phyloP scores from a whole-genome alignment of 1,284 basidiomycete genomes.

The Cryptococcus floricola region DNA sequence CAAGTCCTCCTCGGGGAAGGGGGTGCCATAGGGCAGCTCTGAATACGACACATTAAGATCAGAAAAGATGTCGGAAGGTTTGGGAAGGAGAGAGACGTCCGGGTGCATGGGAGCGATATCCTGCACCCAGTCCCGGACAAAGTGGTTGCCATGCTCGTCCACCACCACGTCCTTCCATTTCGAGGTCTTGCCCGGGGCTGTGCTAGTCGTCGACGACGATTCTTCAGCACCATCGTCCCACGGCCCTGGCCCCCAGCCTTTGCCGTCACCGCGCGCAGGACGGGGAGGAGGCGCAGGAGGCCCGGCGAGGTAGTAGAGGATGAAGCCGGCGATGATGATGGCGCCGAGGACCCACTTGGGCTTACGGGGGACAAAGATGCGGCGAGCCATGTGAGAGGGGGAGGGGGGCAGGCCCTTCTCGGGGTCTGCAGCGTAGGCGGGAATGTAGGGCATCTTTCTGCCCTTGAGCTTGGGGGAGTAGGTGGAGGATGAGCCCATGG shows the following conservation, averaged over 20 bases:
- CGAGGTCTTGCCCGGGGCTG: background rate
- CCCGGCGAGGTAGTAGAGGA: background rate
- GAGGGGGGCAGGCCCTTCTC: constrained; percentile 12
- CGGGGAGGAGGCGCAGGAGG: background rate
- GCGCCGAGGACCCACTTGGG: constrained; percentile 7
- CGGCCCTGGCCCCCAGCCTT: background rate
- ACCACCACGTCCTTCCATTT: constrained; percentile 14
- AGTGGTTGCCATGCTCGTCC: constrained; percentile 35
- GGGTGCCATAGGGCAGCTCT: constrained; percentile 12
- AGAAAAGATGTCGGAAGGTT: constrained; percentile 26
- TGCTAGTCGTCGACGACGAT: background rate
- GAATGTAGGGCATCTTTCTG: constrained; percentile 12
- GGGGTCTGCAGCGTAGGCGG: constrained; percentile 9
- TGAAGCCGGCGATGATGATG: background rate
- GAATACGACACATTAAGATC: constrained; percentile 27
- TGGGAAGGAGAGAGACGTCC: constrained; percentile 21
- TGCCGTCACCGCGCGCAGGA: background rate
- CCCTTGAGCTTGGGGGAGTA: constrained; percentile 9
- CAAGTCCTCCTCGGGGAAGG: constrained; percentile 28
- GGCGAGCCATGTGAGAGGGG: constrained; percentile 3
- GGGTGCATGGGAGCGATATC: constrained; percentile 36
- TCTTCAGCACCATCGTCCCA: constrained; percentile 1
- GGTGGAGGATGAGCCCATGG: background rate
- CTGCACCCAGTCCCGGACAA: constrained; percentile 14
- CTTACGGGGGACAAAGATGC: constrained; percentile 3